These are phyloP conservation scores for Chaetomiaceae sp. DNA, from an alignment of 2,329 filamentous ascomycete genomes.

Conservation along the genomic window DNA sequence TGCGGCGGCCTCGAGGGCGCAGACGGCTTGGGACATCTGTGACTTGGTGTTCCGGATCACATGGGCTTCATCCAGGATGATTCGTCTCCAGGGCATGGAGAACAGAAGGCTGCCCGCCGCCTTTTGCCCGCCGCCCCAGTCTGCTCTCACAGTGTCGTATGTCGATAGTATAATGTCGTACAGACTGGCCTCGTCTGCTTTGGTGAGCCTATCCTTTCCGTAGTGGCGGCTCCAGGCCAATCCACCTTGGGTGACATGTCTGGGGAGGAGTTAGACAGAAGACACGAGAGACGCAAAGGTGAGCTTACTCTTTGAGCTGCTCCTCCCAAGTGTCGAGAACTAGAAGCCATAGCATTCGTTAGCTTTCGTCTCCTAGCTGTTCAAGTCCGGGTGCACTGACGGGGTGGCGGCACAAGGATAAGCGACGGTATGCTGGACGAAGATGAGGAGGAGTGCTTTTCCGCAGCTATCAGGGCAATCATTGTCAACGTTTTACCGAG, in stretches of 20 bases:
- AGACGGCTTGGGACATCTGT: slow-evolving; percentile 35
- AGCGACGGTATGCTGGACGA: slow-evolving; percentile 17
- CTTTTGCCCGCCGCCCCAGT: slow-evolving; percentile 28
- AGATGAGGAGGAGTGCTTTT: slow-evolving; percentile 9
- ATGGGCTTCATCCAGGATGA: slow-evolving; percentile 41
- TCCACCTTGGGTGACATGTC: slow-evolving; percentile 26
- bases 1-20: slow-evolving; percentile 31
- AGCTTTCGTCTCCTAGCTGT: too few relatives aligned
- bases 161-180: slow-evolving; percentile 36
- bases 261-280: slow-evolving; percentile 7
- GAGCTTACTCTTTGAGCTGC: slow-evolving; percentile 24
- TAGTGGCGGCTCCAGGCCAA: slow-evolving; percentile 31
- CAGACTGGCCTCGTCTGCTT: slow-evolving; percentile 13
- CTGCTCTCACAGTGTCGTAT: slow-evolving; percentile 37
- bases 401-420: slow-evolving; percentile 35
- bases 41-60: slow-evolving; percentile 35
- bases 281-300: too few relatives aligned
- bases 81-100: slow-evolving; percentile 33
- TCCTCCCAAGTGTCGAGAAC: slow-evolving; percentile 38
- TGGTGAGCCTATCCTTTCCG: slow-evolving; percentile 24
- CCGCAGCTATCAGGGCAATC: slow-evolving; percentile 37
- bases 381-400: slow-evolving; percentile 30
- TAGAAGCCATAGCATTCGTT: slow-evolving; percentile 11
- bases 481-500: slow-evolving; percentile 43
- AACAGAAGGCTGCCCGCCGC: slow-evolving; percentile 28